phyloP scores from a whole-genome alignment of 805 yeast species.

The Candida sithepensis region DNA sequence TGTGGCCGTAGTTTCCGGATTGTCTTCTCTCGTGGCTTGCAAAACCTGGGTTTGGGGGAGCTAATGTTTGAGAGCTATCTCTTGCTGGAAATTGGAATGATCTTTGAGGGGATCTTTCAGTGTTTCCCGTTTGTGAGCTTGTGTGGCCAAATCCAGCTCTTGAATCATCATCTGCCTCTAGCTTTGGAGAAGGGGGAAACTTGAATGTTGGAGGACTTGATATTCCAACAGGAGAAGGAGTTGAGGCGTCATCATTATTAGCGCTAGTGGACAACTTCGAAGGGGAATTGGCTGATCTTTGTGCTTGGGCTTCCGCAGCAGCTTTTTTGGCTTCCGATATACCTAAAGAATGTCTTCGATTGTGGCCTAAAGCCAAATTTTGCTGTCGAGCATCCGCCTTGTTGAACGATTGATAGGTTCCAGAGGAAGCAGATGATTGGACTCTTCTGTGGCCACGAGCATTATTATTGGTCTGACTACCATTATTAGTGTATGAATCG shows the following conservation, averaged over 20 bases:
- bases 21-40: constrained; percentile 41
- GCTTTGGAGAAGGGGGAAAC: constrained; percentile 44
- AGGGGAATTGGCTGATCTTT: constrained; percentile 43
- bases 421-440: constrained; percentile 35
- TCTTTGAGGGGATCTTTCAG: constrained; percentile 42
- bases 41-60: constrained; percentile 55
- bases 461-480: constrained; percentile 2
- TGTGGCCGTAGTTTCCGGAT: constrained; percentile 37
- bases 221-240: constrained; percentile 9
- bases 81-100: constrained; percentile 66
- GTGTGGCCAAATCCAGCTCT: constrained; percentile 15
- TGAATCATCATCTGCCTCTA: constrained; percentile 10
- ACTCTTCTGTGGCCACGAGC: constrained; percentile 43
- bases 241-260: constrained; percentile 7
- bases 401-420: constrained; percentile 16
- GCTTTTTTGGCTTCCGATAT: constrained; percentile 91
- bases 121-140: constrained; percentile 31
- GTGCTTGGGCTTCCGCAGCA: constrained; percentile 88
- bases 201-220: constrained; percentile 41
- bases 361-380: constrained; percentile 57
- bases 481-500: constrained; percentile 3
- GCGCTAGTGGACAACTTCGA: constrained; percentile 23
- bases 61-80: constrained; percentile 30
- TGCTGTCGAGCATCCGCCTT: constrained; percentile 25
- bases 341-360: constrained; percentile 89